Conservation (phyloP, 345 rosid genomes). For the Gossypium australe region DNA sequence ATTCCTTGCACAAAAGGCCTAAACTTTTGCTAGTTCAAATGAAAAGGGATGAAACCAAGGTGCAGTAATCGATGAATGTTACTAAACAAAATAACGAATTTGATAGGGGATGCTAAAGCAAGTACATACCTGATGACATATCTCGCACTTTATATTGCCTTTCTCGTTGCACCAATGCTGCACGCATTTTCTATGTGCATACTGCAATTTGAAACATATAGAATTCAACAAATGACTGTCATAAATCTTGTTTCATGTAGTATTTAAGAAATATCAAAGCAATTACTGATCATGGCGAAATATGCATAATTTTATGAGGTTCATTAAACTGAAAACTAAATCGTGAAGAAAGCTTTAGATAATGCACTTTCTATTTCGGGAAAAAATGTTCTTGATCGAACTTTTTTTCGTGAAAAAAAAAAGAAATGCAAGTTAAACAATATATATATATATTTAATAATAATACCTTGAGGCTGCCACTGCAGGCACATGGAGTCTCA, state of each 20-base stretch:
- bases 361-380: neutral
- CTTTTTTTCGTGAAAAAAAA: neutral
- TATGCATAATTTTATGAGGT: neutral
- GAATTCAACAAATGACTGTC: neutral
- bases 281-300: neutral
- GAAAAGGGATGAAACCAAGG: too few relatives aligned
- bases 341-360: neutral
- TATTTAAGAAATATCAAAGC: neutral
- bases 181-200: constrained; percentile 86
- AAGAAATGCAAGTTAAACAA: neutral
- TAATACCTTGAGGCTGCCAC: constrained; percentile 84
- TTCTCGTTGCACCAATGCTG: constrained; percentile 98
- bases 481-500: constrained; percentile 86
- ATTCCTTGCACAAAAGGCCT: neutral
- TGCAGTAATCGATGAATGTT: neutral
- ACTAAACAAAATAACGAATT: neutral
- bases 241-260: neutral
- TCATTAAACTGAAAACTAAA: neutral
- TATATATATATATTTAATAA: neutral
- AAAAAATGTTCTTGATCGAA: neutral
- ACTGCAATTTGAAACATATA: constrained; percentile 36
- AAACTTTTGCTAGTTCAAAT: neutral
- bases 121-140: constrained; percentile 77
- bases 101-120: neutral
- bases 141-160: constrained; percentile 78